These are phyloP conservation scores for Letharia columbiana DNA, from an alignment of 495 filamentous ascomycete species.

Conservation along the genomic window DNA sequence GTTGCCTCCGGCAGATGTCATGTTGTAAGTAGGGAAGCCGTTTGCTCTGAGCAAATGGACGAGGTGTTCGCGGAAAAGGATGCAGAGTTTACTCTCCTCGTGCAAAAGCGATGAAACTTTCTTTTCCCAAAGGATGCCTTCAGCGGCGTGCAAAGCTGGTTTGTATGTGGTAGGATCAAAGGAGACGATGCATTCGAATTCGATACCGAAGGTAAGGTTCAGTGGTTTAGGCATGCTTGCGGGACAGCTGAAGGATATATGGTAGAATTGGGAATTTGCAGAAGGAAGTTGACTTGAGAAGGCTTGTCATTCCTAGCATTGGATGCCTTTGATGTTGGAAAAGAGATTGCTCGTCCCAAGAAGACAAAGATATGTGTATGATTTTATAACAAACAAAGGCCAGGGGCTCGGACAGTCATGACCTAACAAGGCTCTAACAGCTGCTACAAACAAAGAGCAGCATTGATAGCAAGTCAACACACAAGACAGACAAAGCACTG, in stretches of 20 bases:
- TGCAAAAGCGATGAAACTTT: fast-evolving
- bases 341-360: neutral
- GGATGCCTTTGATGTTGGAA: neutral
- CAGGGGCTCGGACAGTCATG: neutral
- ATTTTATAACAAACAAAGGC: neutral
- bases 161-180: neutral
- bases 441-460: neutral
- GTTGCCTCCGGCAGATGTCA: neutral
- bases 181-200: conserved; percentile 23
- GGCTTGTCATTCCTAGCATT: neutral
- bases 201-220: conserved; percentile 24
- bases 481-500: neutral
- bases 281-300: neutral
- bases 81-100: neutral
- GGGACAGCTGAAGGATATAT: neutral
- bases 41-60: neutral
- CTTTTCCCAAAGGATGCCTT: neutral
- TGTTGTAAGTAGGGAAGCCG: neutral
- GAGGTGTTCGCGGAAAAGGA: neutral
- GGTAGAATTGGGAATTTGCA: neutral
- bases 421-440: neutral
- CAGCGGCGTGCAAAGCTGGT: neutral
- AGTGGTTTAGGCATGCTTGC: conserved; percentile 3
- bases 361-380: neutral
- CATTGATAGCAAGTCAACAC: neutral